These are phyloP conservation scores for Sclerotinia spermophila DNA, from an alignment of 2,329 filamentous ascomycete species.

Conservation along the genomic window DNA sequence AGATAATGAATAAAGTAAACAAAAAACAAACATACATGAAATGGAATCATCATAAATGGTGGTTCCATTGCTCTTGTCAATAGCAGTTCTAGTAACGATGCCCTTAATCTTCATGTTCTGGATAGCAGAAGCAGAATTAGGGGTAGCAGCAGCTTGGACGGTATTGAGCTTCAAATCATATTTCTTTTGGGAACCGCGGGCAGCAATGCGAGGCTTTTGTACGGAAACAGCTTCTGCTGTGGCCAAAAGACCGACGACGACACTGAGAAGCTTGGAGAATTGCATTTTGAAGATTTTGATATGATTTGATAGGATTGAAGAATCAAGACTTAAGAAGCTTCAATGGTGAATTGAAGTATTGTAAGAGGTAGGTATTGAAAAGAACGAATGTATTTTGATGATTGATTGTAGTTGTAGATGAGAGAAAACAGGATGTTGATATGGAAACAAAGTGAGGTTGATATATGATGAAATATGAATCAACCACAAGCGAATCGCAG, in stretches of 20 bases:
- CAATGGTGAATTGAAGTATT: background rate
- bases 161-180: slow-evolving; percentile 1
- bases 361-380: background rate
- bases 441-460: background rate
- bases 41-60: slow-evolving; percentile 17
- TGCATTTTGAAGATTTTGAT: slow-evolving; percentile 7
- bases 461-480: slow-evolving; percentile 15
- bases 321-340: background rate
- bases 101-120: background rate
- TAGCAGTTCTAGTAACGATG: slow-evolving; percentile 10
- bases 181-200: background rate
- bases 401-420: slow-evolving; percentile 4
- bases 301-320: background rate
- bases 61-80: slow-evolving; percentile 9
- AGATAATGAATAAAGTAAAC: background rate
- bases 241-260: slow-evolving; percentile 16
- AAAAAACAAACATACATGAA: slow-evolving; percentile 15
- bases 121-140: background rate
- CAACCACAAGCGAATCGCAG: slow-evolving; percentile 1
- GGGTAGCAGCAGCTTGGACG: slow-evolving; percentile 18
- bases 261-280: slow-evolving; percentile 15
- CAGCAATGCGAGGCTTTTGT: slow-evolving; percentile 14
- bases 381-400: background rate
- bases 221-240: slow-evolving; percentile 8
- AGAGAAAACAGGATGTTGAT: background rate